Evolutionary conservation across 1,284 basidiomycete genomes (phyloP).

Genomic region (Trametes polyzona): DNA sequence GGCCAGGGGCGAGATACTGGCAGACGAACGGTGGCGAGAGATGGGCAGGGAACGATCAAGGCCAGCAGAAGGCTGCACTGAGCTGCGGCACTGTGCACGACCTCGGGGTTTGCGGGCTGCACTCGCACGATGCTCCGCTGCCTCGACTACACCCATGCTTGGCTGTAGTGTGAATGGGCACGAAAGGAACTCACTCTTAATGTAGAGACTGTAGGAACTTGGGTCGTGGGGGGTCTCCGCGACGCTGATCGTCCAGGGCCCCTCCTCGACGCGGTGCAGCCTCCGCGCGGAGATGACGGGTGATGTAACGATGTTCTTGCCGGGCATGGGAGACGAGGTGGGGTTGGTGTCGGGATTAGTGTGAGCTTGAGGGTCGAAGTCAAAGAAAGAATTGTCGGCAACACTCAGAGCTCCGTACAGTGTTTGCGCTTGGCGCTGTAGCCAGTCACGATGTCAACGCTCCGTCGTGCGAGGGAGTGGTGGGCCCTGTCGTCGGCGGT

Average conservation of each 20-base stretch:
- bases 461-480: slow-evolving; percentile 30
- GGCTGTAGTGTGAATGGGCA: not conserved
- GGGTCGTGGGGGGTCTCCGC: slow-evolving; percentile 50
- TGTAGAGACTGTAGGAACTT: slow-evolving; percentile 48
- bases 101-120: not conserved
- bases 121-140: slow-evolving; percentile 1
- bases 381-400: slow-evolving; percentile 43
- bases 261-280: slow-evolving; percentile 43
- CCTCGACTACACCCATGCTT: not conserved
- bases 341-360: slow-evolving; percentile 27
- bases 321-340: slow-evolving; percentile 39
- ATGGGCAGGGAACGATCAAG: slow-evolving; percentile 17
- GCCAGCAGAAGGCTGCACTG: slow-evolving; percentile 17
- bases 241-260: slow-evolving; percentile 56
- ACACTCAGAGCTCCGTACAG: slow-evolving; percentile 33
- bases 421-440: slow-evolving; percentile 31
- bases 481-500: slow-evolving; percentile 23
- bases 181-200: slow-evolving; percentile 48
- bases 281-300: slow-evolving; percentile 36
- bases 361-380: slow-evolving; percentile 30
- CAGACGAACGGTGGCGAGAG: not conserved
- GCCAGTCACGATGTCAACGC: slow-evolving; percentile 32
- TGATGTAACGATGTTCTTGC: slow-evolving; percentile 40
- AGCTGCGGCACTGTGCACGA: not conserved
- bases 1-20: not conserved